Evolutionary conservation across 257 asterid genomes (phyloP).

Genomic region (Parsonsia alboflavescens): DNA sequence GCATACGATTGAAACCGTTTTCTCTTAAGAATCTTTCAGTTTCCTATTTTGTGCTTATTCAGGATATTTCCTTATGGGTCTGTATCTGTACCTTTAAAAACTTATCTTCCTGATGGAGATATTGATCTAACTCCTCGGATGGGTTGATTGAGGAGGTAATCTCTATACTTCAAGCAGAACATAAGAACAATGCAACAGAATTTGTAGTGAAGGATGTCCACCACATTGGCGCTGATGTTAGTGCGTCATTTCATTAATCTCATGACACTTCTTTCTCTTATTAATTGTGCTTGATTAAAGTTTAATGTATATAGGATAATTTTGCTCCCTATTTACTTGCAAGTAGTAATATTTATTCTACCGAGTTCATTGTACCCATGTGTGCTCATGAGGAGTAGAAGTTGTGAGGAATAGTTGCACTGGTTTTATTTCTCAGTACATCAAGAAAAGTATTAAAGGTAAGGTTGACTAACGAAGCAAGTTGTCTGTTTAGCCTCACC

Average conservation of each 20-base stretch:
- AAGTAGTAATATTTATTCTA: neutral
- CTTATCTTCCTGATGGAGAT: constrained; percentile 97
- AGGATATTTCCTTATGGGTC: constrained; percentile 94
- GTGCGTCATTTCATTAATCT: constrained; percentile 8
- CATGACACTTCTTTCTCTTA: neutral
- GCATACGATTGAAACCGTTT: neutral
- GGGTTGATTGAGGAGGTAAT: constrained; percentile 47
- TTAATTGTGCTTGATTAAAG: neutral
- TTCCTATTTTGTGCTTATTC: constrained; percentile 19
- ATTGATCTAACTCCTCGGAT: constrained; percentile 83
- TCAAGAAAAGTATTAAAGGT: neutral
- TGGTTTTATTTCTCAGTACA: too few species aligned
- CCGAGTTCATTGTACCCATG: neutral
- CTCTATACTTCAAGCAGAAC: constrained; percentile 62
- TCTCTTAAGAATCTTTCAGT: neutral
- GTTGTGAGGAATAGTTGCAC: too few species aligned
- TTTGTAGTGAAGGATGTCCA: constrained; percentile 77
- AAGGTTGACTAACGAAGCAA: neutral
- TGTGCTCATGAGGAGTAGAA: neutral
- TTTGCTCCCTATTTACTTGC: neutral
- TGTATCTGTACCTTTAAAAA: constrained; percentile 86
- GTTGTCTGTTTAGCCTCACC: neutral
- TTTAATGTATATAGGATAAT: too few species aligned
- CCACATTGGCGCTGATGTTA: too few species aligned
- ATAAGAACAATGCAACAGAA: constrained; percentile 38